Evolutionary conservation across 208 protist genomes (phyloP), one percentile per base, ranked within the genome.

Genomic region (Leishmania amazonensis): DNA sequence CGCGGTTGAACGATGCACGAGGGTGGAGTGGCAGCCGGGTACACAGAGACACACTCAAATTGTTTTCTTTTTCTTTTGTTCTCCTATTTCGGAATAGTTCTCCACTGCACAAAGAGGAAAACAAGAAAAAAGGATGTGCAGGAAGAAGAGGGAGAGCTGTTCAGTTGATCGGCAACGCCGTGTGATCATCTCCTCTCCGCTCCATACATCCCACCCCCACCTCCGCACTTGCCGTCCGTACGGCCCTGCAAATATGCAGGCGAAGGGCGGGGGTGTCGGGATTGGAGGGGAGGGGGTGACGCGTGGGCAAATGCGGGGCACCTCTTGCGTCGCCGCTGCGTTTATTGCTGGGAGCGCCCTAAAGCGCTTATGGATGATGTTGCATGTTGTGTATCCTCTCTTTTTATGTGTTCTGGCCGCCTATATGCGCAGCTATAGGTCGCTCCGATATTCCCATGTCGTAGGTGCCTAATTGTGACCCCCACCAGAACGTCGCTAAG

Each of bases 61-160:
- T 28, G 1, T 74, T 17, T 35, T 13, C 45, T 45, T 28, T 51
- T 31, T 3, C 31, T 35, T 35, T 35, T 0, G 31, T 35, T 68
- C 8, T 45, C 28, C 51, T 21, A 54, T 45, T n/a, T 68, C 31
- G 13, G 11, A 51, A 53, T 19, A 15, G 45, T 28, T 4, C 21
- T 6, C 47, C 40, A n/a, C 45, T 53, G 70, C 70, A n/a, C 49
- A 13, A 31, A 31, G 15, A 40, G 31, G 31, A 68, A 68, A 31
- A 81, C 35, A 42, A 54, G 21, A 60, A 62, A 47, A 45, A 67
- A 85, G 21, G 11, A 51, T 24, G 45, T 13, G 76, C 9, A n/a
- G 53, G 13, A 72, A 68, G 64, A 17, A 51, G 35, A 70, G n/a
- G 67, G 28, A 17, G 45, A 17, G 45, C 45, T 47, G 42, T 11